Base-by-base conservation (phyloP, 805 yeast genomes). In the Phaffomyces antillensis region DNA sequence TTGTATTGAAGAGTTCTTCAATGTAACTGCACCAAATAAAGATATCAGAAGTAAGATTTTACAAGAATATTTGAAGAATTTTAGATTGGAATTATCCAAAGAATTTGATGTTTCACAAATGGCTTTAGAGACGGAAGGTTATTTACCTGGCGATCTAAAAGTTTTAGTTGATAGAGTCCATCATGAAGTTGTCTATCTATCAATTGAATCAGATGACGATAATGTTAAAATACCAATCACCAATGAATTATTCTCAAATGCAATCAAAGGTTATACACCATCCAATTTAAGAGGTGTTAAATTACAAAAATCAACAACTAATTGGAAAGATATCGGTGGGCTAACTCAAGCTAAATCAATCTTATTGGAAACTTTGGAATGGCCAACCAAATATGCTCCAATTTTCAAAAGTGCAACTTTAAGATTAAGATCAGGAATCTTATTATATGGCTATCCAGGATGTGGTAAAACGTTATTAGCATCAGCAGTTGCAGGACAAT, bases 341-440 rank as follows among this genome's bases (percentile, higher is more conserved):
- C 67, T 91, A 44, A 66, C 66, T 17, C 83, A 79, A 15, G 93
- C 95, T 2, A 91, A 91, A 58, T 70, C 75, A 10, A 68, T 87
- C 0, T 65, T 91, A 10, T 62, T 88, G 42, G 98, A 91, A 59
- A 93, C 98, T 0, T 66, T 91, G 31, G 98, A 93, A 58, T 91
- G 97, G 97, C 99, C 99, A 2, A 87, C 96, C 1, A 88, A 83
- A 56, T 91, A 91, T 59, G 95, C 96, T 0, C 96, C 97, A 7
- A 87, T 91, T n/a, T 91, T 93, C 64, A 81, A 83, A 16, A 79
- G 79, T 49, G 87, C 96, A 56, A 96, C 98, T 0, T 67, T 91
- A 42, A 68, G 98, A 44, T 70, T 91, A 42, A 73, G 98, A 55
- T 87, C 96, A 0, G 99, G 99, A 41, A 78, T 91, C 23, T 67